Evolutionary conservation across 768 basidiomycete genomes (phyloP).

Genomic region (Leccinellum luteum): DNA sequence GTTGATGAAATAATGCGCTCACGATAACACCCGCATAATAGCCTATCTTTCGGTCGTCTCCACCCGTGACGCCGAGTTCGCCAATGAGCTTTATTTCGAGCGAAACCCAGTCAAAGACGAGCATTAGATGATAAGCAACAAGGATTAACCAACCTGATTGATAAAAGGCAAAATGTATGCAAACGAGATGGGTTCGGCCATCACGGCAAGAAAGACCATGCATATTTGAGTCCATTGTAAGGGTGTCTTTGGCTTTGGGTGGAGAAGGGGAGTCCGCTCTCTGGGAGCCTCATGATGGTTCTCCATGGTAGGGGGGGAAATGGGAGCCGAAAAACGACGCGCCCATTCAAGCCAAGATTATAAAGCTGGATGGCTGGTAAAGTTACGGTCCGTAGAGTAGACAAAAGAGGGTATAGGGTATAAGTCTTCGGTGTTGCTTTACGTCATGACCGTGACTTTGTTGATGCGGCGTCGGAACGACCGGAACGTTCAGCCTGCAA

Average conservation of each 20-base stretch:
- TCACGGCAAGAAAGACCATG: constrained; percentile 46
- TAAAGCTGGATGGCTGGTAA: no score
- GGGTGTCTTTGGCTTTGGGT: constrained; percentile 37
- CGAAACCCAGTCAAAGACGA: neutral
- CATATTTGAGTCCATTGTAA: constrained; percentile 51
- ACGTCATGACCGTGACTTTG: no score
- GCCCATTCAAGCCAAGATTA: no score
- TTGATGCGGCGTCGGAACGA: no score
- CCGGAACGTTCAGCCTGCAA: no score
- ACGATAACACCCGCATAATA: constrained; percentile 65
- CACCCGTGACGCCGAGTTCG: constrained; percentile 62
- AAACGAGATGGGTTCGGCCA: constrained; percentile 54
- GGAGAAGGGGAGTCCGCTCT: constrained; percentile 43
- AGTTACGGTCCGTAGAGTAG: no score
- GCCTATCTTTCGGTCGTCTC: constrained; percentile 61
- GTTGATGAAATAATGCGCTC: constrained; percentile 24
- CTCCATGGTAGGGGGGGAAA: neutral
- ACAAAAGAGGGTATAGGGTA: no score
- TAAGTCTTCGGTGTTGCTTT: no score
- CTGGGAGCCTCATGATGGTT: constrained; percentile 30
- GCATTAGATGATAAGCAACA: no score
- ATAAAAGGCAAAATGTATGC: constrained; percentile 64
- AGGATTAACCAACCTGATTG: constrained; percentile 42
- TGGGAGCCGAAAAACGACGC: neutral
- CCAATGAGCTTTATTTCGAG: constrained; percentile 46